A percentile compares a stretch with the other conserved stretches of the same genome.
Evolutionary conservation across 805 yeast genomes (phyloP).

Genomic region (Candida namnaoensis): DNA sequence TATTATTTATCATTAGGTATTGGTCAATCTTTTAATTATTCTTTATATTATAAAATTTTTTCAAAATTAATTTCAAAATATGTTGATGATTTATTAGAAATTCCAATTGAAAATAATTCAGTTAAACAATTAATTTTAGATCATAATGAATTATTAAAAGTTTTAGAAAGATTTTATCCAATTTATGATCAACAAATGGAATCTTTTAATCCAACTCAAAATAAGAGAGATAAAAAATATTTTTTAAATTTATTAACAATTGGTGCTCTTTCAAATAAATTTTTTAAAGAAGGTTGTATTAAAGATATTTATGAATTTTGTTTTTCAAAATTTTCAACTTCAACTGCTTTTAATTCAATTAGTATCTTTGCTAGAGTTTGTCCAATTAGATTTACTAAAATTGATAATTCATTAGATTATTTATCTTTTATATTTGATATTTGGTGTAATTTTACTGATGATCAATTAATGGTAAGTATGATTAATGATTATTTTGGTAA

Average conservation of each 20-base stretch:
- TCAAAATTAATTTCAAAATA: constrained; percentile 39
- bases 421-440: constrained; percentile 62
- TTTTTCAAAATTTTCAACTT: constrained; percentile 42
- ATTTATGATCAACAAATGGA: constrained; percentile 42
- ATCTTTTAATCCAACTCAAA: constrained; percentile 20
- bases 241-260: constrained; percentile 40
- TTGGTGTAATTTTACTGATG: constrained; percentile 48
- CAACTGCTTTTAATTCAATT: constrained; percentile 42
- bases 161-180: constrained; percentile 27
- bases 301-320: constrained; percentile 42
- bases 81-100: constrained; percentile 17
- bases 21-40: constrained; percentile 58
- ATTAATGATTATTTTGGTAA: constrained; percentile 58
- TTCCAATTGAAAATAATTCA: constrained; percentile 1
- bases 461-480: constrained; percentile 47
- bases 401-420: constrained; percentile 40
- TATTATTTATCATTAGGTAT: constrained; percentile 64
- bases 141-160: constrained; percentile 23
- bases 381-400: constrained; percentile 31
- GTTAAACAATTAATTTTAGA: constrained; percentile 22
- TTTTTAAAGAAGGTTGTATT: constrained; percentile 38
- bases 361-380: constrained; percentile 44
- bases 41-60: constrained; percentile 54
- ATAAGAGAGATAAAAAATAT: constrained; percentile 34
- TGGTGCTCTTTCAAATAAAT: constrained; percentile 44